Evolutionary conservation across 1,284 basidiomycete genomes (phyloP), one percentile per base, ranked within the genome.

Genomic region (Fomitopsis pinicola): DNA sequence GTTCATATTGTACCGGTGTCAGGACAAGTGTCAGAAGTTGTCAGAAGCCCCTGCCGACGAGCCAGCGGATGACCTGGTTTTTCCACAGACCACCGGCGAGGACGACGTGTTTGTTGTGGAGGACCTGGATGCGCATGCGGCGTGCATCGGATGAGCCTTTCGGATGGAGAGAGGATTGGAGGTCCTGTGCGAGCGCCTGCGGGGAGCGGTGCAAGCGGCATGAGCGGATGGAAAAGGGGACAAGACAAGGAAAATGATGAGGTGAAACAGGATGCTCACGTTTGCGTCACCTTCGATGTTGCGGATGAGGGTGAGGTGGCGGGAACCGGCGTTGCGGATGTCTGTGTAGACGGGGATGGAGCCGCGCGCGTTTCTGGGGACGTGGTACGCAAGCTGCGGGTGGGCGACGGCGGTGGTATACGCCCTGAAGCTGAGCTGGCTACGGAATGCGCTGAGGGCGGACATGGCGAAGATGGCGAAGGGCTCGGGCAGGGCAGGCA

Each of bases 311-410:
- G 81, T 73, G 36, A 82, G 74, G 66, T 84, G 77, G 61, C 82
- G 81, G 6, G 84, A 81, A 62, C 85, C 81, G 36, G 75, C 82
- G 71, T 87, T 89, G 66, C 86, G 84, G 58, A 88, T 72, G 72
- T 91, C 87, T 44, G 86, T 83, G 72, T 89, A 91, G 26, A 91
- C 86, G 55, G 89, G 89, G 33, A 91, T 79, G 55, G 82, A 81
- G 42, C 87, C 87, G 58, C 78, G 78, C 45, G 81, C 72, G 73
- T 88, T 91, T 64, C 89, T 82, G 35, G 81, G 79, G 57, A 91
- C 77, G 62, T 81, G 82, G 73, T 89, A 91, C 44, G 82, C 74
- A 56, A 75, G 73, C 61, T 59, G 63, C 19, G 65, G 8, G 30
- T 26, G 50, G 15, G 59, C 48, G 50, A 58, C 36, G 59, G 59